Percentiles rank a stretch among this genome's conserved stretches.
phyloP scores from a whole-genome alignment of 331 rosid genomes.

The Quercus lobata region DNA sequence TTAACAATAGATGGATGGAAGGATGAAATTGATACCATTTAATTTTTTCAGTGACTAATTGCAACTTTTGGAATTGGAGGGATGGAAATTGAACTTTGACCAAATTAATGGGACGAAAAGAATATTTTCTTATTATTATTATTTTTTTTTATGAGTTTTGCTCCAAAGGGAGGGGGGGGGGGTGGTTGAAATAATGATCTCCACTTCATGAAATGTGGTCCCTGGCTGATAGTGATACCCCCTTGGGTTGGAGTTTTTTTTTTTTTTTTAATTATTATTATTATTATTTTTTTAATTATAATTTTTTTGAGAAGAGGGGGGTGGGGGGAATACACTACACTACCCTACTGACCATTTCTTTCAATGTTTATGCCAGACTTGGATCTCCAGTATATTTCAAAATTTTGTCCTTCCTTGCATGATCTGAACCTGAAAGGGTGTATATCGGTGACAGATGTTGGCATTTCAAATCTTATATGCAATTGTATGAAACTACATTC shows the following conservation, averaged over 20 bases:
- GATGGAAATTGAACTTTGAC: too few relatives aligned
- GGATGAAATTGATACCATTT: too few relatives aligned
- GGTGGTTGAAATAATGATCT: background rate
- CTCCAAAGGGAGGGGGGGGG: background rate
- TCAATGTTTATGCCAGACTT: constrained; percentile 46
- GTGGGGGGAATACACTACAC: too few relatives aligned
- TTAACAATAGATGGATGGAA: too few relatives aligned
- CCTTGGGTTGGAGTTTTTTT: background rate
- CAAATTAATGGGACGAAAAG: too few relatives aligned
- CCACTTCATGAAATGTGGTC: background rate
- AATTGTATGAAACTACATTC: constrained; percentile 48
- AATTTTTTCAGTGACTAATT: too few relatives aligned
- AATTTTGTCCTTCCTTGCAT: constrained; percentile 43
- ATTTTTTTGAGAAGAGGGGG: background rate
- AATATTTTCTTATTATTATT: background rate
- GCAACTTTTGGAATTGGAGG: too few relatives aligned
- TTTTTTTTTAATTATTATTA: background rate
- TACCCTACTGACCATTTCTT: background rate
- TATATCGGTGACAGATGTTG: constrained; percentile 60
- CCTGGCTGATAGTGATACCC: background rate
- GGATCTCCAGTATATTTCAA: constrained; percentile 52
- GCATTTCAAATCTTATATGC: constrained; percentile 52
- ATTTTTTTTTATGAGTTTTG: background rate
- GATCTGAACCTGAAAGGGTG: constrained; percentile 77
- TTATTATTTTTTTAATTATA: background rate